Evolutionary conservation across 2,329 filamentous ascomycete genomes (phyloP).

Genomic region (Xylaria sp.): DNA sequence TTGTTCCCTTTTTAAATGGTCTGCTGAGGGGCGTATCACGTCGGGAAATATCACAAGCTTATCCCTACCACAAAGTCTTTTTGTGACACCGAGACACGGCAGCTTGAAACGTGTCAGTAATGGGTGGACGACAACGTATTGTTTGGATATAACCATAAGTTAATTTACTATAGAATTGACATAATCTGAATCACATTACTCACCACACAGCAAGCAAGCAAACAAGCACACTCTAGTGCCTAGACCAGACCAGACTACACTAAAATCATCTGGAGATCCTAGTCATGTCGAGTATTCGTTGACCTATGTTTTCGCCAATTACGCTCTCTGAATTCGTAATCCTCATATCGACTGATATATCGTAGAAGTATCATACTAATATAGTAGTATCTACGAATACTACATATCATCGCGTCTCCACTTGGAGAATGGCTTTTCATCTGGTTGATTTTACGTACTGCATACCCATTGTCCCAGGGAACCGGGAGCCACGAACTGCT

Average conservation of each 20-base stretch:
- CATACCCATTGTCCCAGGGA: constrained; percentile 8
- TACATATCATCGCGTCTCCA: not conserved
- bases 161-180: not conserved
- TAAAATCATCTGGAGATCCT: not conserved
- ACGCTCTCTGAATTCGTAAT: not conserved
- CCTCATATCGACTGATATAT: constrained; percentile 1
- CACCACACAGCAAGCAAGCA: not conserved
- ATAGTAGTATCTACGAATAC: not conserved
- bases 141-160: not conserved
- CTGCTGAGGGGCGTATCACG: not conserved
- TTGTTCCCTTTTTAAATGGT: not conserved
- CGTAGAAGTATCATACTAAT: not conserved
- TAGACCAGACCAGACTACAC: not conserved
- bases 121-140: not conserved
- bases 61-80: not conserved
- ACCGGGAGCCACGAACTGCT: constrained; percentile 17
- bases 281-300: too few relatives aligned
- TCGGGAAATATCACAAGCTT: constrained; percentile 3
- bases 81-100: not conserved
- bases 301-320: not conserved
- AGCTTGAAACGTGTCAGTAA: constrained; percentile 6
- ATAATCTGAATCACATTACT: not conserved
- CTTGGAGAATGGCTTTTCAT: not conserved
- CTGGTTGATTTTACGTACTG: not conserved
- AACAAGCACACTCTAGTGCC: not conserved